Percentiles rank a stretch among this genome's conserved stretches.
These are phyloP conservation scores for Penicillium expansum DNA, from an alignment of 2,329 filamentous ascomycete species.

Conservation along the genomic window DNA sequence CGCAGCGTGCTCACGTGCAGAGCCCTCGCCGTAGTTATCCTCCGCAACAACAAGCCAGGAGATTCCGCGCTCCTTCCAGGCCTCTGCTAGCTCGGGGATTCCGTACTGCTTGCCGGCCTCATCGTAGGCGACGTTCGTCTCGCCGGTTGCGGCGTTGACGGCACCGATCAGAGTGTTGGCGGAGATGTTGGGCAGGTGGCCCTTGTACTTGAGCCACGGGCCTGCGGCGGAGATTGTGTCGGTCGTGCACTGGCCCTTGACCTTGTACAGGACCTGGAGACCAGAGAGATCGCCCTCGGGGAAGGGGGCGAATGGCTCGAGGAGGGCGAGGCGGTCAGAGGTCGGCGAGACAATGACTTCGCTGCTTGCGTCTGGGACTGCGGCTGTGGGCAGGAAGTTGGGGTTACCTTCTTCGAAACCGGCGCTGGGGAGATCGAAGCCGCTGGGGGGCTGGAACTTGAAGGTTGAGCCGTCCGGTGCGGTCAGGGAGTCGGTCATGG, in stretches of 20 bases:
- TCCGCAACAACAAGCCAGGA: conserved; percentile 95
- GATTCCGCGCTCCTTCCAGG: conserved; percentile 72
- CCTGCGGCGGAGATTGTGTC: conserved; percentile 97
- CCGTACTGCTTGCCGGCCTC: conserved; percentile 64
- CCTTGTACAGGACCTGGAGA: conserved; percentile 88
- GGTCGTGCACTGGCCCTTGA: conserved; percentile 96
- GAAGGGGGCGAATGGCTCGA: conserved; percentile 88
- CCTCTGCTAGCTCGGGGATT: conserved; percentile 63
- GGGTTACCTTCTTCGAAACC: conserved; percentile 82
- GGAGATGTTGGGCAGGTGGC: conserved; percentile 94
- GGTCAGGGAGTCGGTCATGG: conserved; percentile 78
- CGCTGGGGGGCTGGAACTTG: conserved; percentile 73
- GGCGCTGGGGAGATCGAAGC: conserved; percentile 59
- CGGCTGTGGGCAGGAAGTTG: conserved; percentile 69
- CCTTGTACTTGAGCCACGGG: conserved; percentile 99
- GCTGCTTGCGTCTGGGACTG: conserved; percentile 66
- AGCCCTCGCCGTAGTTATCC: conserved; percentile 95
- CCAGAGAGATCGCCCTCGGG: conserved; percentile 70
- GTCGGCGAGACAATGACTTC: conserved; percentile 76
- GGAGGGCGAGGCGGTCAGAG: conserved; percentile 84
- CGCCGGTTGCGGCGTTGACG: conserved; percentile 84
- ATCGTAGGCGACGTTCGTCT: conserved; percentile 92
- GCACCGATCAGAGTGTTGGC: conserved; percentile 97
- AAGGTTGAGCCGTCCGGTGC: conserved; percentile 79
- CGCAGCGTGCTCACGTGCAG: conserved; percentile 83